Conservation (phyloP, 208 protist genomes). For the Lotmaria passim region DNA sequence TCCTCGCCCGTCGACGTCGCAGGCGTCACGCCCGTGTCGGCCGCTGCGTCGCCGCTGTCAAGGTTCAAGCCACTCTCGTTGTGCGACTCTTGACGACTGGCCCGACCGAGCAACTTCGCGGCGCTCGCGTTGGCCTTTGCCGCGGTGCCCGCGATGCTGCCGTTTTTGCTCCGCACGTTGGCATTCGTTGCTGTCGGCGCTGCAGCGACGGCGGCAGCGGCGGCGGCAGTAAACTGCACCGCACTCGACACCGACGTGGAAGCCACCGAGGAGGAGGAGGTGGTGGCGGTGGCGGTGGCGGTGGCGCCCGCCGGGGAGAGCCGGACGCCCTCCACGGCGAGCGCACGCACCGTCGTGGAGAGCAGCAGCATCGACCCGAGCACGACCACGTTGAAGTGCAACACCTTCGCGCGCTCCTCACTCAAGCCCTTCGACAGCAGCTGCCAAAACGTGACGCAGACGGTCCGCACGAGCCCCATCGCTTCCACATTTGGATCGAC, state of each 20-base stretch:
- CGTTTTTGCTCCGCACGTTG: background rate
- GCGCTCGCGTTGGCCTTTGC: background rate
- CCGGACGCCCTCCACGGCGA: constrained; percentile 13
- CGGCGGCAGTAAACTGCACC: background rate
- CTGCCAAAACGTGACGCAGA: constrained; percentile 18
- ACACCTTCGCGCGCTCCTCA: constrained; percentile 17
- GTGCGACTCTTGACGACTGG: background rate
- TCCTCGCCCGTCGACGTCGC: background rate
- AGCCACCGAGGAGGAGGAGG: background rate
- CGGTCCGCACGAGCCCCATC: constrained; percentile 3
- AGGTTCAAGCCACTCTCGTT: constrained; percentile 4
- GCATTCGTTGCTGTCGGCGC: background rate
- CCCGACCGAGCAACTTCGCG: background rate
- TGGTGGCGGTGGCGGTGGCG: background rate
- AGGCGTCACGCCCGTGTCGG: background rate
- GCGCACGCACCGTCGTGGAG: constrained; percentile 22
- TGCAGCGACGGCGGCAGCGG: background rate
- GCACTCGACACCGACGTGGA: background rate
- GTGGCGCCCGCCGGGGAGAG: background rate
- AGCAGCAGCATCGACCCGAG: constrained; percentile 33
- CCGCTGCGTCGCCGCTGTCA: background rate
- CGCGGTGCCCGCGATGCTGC: background rate
- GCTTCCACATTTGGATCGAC: background rate
- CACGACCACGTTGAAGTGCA: constrained; percentile 34
- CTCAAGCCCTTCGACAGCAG: constrained; percentile 22